Conservation (phyloP, 2,329 filamentous ascomycete species). For the Clarireedia sp. region DNA sequence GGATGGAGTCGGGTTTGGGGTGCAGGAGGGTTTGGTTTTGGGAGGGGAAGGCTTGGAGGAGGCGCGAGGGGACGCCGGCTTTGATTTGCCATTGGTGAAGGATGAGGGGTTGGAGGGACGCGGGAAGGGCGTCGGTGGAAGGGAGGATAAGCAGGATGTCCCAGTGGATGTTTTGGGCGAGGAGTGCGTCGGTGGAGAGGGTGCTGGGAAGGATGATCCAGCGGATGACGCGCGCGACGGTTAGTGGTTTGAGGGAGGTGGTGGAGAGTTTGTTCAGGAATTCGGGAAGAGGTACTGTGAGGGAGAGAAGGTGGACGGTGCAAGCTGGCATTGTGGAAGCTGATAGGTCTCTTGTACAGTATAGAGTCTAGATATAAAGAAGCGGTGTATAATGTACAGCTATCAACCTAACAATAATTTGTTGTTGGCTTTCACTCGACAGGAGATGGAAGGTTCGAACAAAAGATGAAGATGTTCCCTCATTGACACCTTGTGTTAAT, state of each 20-base stretch:
- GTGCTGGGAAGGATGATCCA: conserved; percentile 42
- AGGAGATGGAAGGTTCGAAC: no score
- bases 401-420: no score
- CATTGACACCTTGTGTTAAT: no score
- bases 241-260: conserved; percentile 33
- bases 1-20: conserved; percentile 29
- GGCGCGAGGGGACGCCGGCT: conserved; percentile 37
- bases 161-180: conserved; percentile 34
- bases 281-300: conserved; percentile 30
- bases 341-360: not conserved
- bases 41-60: conserved; percentile 32
- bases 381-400: no score
- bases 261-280: conserved; percentile 35
- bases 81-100: conserved; percentile 31
- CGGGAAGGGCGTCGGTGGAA: conserved; percentile 24
- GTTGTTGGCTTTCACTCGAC: not conserved
- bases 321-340: conserved; percentile 39
- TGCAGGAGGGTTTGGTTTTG: conserved; percentile 34
- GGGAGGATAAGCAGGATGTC: conserved; percentile 40
- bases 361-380: not conserved
- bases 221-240: conserved; percentile 36
- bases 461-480: no score
- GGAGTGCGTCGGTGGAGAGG: conserved; percentile 34
- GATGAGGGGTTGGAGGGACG: conserved; percentile 21
- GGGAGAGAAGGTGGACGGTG: conserved; percentile 38